Base-by-base conservation (phyloP, 202 grass and related monocot species). In the Schoenoplectus tabernaemontani region DNA sequence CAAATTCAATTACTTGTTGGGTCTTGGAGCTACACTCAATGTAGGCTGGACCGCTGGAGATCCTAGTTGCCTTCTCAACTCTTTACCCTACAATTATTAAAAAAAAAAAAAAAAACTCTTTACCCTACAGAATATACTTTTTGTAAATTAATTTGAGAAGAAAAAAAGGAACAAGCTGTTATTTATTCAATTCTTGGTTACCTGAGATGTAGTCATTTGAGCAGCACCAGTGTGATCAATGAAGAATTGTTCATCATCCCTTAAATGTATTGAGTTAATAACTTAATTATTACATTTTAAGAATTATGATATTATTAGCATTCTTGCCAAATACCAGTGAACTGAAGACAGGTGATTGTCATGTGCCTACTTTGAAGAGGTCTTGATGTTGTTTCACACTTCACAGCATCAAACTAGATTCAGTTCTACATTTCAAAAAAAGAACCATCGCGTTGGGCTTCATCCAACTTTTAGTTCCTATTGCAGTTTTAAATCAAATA, bases 241-340 rank as follows among this genome's bases (percentile, higher is more conserved):
- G 24, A 87, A 83, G 43, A 83, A 87, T n/a, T 83, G 70, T 44
- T 87, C 76, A 61, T 87, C 85, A 83, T 87, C 85, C 50, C 85
- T 68, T 39, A 87, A 67, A 83, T 87, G 80, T 87, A 59, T n/a
- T n/a, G n/a, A n/a, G 46, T 57, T n/a, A 54, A 15, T 16, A 28
- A 34, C 32, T 73, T n/a, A 47, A 48, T 72, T 71, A 71, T 22
- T 23, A 12, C 20, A 47, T 48, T 47, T 72, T 67, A 39, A 68
- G n/a, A 82, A 30, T 64, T 33, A 62, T 17, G 12, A 69, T 56
- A 17, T 39, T 54, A 47, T 70, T 63, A 64, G 16, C 15, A 42
- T 32, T 26, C 19, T 36, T 43, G 37, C 42, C 23, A 15, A 51
- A 26, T 46, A 50, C 42, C 38, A 80, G 10, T 9, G 17, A 10